Evolutionary conservation across 495 filamentous ascomycete species (phyloP).

Genomic region (Tuber calosporum): DNA sequence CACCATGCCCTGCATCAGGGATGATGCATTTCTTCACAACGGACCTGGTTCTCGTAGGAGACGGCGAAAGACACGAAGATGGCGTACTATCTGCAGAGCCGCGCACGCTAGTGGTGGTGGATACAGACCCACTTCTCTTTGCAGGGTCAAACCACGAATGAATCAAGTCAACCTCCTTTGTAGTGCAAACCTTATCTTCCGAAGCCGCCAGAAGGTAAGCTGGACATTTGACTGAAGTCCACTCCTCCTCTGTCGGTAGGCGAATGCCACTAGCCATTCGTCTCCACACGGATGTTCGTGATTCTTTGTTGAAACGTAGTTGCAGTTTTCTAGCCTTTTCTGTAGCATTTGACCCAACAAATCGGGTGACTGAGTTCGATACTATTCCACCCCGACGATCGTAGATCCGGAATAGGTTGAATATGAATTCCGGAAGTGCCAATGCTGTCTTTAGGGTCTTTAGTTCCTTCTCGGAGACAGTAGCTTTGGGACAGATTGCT

Average conservation of each 20-base stretch:
- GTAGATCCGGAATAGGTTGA: slow-evolving; percentile 71
- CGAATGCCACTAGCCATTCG: slow-evolving; percentile 70
- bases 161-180: slow-evolving; percentile 65
- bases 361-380: slow-evolving; percentile 69
- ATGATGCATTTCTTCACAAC: slow-evolving; percentile 64
- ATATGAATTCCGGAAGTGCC: slow-evolving; percentile 60
- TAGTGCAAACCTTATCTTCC: slow-evolving; percentile 64
- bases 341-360: slow-evolving; percentile 69
- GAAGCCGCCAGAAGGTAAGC: slow-evolving; percentile 73
- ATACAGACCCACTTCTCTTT: slow-evolving; percentile 14
- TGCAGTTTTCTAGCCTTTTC: slow-evolving; percentile 69
- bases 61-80: slow-evolving; percentile 17
- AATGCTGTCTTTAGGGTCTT: slow-evolving; percentile 53
- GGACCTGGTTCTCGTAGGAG: slow-evolving; percentile 22
- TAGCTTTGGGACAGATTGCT: slow-evolving; percentile 69
- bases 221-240: slow-evolving; percentile 65
- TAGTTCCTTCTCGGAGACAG: slow-evolving; percentile 52
- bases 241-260: slow-evolving; percentile 57
- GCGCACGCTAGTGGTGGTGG: slow-evolving; percentile 38
- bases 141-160: slow-evolving; percentile 50
- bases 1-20: slow-evolving; percentile 71
- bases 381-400: slow-evolving; percentile 71
- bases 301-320: slow-evolving; percentile 74
- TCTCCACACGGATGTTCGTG: slow-evolving; percentile 69
- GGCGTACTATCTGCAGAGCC: slow-evolving; percentile 19